phyloP scores from a whole-genome alignment of 495 filamentous ascomycete genomes.

The Apodospora peruviana region DNA sequence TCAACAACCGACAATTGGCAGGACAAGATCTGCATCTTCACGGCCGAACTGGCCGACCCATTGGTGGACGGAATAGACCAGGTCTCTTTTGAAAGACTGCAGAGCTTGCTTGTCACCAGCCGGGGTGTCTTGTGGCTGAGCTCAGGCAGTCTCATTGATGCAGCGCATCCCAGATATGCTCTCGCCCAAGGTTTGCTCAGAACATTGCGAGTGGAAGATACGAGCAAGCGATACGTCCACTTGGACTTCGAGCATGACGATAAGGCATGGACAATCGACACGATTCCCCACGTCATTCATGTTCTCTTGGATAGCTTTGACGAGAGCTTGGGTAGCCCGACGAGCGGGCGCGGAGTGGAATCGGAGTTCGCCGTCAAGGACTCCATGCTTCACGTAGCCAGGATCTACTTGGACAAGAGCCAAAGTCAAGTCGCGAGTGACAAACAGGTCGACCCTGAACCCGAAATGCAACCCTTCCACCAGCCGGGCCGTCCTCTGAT shows the following conservation, averaged over 20 bases:
- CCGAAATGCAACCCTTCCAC: background rate
- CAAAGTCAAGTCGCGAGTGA: background rate
- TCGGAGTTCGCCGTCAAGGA: conserved; percentile 16
- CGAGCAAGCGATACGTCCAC: conserved; percentile 7
- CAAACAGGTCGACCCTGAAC: background rate
- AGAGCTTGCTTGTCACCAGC: conserved; percentile 5
- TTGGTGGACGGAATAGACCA: conserved; percentile 8
- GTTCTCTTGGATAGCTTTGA: background rate
- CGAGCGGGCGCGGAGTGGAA: too few species aligned
- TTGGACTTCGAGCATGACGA: conserved; percentile 11
- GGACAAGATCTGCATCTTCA: conserved; percentile 15
- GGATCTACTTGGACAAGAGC: background rate
- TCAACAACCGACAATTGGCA: background rate
- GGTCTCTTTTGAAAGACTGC: conserved; percentile 4
- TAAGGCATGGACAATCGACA: background rate
- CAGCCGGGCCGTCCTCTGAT: background rate
- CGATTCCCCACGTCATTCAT: background rate
- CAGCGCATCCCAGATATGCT: conserved; percentile 2
- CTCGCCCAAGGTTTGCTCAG: conserved; percentile 9
- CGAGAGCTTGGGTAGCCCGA: background rate
- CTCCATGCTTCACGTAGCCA: background rate
- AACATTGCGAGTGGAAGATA: conserved; percentile 10
- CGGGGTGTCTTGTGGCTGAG: conserved; percentile 14
- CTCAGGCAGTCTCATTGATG: conserved; percentile 4
- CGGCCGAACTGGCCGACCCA: conserved; percentile 7